A percentile compares a stretch with the other conserved stretches of the same genome.
Evolutionary conservation across 2,329 filamentous ascomycete genomes (phyloP).

Genomic region (Colletotrichum sp.): DNA sequence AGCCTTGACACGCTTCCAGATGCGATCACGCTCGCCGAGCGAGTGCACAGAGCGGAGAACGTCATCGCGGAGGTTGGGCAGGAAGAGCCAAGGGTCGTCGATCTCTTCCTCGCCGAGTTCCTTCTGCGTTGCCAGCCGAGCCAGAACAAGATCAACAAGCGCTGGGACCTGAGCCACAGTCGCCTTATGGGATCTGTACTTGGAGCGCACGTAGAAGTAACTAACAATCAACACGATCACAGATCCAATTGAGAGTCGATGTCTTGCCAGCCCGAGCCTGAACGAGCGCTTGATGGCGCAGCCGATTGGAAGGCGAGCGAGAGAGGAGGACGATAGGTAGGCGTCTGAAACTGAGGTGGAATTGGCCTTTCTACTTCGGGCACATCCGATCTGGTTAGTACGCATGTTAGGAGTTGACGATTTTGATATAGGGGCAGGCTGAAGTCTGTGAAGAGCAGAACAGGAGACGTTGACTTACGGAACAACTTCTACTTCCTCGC

Average conservation of each 20-base stretch:
- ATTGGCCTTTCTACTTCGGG: conserved; percentile 74
- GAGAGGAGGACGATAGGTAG: conserved; percentile 82
- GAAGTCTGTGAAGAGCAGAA: not conserved
- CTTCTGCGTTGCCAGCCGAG: conserved; percentile 83
- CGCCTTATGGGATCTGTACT: conserved; percentile 66
- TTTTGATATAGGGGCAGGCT: not conserved
- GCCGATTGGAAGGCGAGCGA: conserved; percentile 87
- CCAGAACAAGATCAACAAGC: conserved; percentile 83
- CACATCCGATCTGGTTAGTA: conserved; percentile 87
- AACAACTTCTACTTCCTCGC: conserved; percentile 64
- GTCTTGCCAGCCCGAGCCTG: conserved; percentile 81
- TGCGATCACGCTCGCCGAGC: conserved; percentile 73
- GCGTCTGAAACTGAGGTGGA: conserved; percentile 64
- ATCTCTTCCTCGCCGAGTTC: conserved; percentile 73
- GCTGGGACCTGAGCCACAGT: conserved; percentile 78
- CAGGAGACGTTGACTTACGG: conserved; percentile 54
- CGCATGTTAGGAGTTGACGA: conserved; percentile 42
- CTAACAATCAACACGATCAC: conserved; percentile 56
- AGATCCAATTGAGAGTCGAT: conserved; percentile 84
- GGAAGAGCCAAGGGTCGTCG: conserved; percentile 80
- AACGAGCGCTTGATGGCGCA: conserved; percentile 81
- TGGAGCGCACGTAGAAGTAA: conserved; percentile 67
- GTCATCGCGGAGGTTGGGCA: conserved; percentile 90
- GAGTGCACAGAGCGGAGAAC: conserved; percentile 84
- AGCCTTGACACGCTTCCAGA: conserved; percentile 83